phyloP scores from a whole-genome alignment of 306 rosid genomes.

The Prunus mume region DNA sequence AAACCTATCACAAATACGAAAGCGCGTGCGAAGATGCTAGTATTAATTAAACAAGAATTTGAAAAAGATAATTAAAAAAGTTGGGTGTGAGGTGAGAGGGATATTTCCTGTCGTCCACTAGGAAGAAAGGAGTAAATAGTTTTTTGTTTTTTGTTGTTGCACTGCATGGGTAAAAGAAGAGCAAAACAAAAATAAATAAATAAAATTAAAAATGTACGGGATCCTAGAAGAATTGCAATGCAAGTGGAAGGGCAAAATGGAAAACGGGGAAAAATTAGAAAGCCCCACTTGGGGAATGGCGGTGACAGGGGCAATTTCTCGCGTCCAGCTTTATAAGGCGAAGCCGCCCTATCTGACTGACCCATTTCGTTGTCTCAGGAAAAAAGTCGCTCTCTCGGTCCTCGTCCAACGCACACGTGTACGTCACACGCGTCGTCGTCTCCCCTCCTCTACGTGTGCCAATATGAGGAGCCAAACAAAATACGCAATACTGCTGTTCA shows the following conservation, averaged over 20 bases:
- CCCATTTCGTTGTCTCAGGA: constrained; percentile 19
- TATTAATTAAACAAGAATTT: not conserved
- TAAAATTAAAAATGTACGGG: not conserved
- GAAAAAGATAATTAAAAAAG: not conserved
- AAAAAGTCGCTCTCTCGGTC: not conserved
- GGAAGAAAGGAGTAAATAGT: not conserved
- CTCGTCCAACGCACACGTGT: constrained; percentile 10
- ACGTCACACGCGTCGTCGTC: constrained; percentile 3
- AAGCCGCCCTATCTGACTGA: constrained; percentile 52
- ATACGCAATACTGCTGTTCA: too few relatives aligned
- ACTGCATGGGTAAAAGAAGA: not conserved
- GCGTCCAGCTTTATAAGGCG: not conserved
- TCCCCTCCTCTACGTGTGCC: not conserved
- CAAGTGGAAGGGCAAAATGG: constrained; percentile 20
- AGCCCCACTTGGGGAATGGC: not conserved
- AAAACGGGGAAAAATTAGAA: not conserved
- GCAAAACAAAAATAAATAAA: not conserved
- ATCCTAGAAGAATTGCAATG: not conserved
- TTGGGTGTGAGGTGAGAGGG: not conserved
- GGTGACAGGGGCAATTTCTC: not conserved
- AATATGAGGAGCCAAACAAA: not conserved
- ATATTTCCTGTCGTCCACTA: constrained; percentile 1
- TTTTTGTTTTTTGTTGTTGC: not conserved
- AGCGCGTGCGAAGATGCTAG: too few relatives aligned
- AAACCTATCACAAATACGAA: rapidly evolving